Conservation (phyloP, 495 filamentous ascomycete species). For the Bacidia gigantensis region DNA sequence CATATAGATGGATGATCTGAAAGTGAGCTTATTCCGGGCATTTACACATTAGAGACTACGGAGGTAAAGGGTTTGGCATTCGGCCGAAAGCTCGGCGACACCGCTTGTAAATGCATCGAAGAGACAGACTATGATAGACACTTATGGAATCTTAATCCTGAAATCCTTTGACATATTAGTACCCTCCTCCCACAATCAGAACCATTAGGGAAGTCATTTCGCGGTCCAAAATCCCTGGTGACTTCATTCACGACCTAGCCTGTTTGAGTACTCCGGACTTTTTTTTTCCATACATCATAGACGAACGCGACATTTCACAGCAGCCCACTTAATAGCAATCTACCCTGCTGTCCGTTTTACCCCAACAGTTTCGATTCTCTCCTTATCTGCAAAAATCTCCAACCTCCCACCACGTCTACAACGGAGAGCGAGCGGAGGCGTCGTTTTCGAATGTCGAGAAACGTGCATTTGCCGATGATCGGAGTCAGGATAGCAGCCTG, state of each 20-base stretch:
- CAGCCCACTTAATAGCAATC: no score
- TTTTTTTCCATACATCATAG: neutral
- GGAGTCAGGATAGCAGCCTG: neutral
- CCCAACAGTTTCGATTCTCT: no score
- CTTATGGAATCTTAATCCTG: no score
- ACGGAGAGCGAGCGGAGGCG: neutral
- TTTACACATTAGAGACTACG: no score
- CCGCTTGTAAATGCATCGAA: neutral
- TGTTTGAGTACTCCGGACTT: neutral
- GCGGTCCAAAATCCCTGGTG: neutral
- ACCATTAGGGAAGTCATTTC: no score
- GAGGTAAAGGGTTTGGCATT: neutral
- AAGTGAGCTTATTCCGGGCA: neutral
- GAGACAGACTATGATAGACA: no score
- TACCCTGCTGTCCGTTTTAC: no score
- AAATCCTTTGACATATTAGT: no score
- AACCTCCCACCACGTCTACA: no score
- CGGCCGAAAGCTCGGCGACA: neutral
- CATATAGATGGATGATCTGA: conserved; percentile 11
- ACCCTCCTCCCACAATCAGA: no score
- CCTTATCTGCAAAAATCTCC: no score
- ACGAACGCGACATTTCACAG: no score
- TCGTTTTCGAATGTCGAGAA: neutral
- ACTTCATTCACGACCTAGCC: neutral
- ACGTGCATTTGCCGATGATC: neutral